Evolutionary conservation across 2,329 filamentous ascomycete genomes (phyloP).

Genomic region (Chalaropsis ovoidea): DNA sequence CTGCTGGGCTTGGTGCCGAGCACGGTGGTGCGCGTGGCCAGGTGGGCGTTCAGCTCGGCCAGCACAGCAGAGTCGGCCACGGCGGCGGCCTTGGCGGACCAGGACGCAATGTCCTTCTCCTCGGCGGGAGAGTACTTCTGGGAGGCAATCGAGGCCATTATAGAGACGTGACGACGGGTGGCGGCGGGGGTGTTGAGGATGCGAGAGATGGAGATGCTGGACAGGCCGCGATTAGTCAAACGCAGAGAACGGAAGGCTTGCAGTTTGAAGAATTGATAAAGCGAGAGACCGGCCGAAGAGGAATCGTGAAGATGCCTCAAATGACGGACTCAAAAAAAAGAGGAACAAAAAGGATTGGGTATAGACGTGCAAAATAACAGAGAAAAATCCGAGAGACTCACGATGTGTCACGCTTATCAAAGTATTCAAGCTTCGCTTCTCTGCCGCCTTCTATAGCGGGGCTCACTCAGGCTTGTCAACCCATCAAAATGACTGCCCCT

Average conservation of each 20-base stretch:
- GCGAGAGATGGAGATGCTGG: constrained; percentile 31
- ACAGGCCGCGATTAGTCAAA: constrained; percentile 32
- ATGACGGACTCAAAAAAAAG: constrained; percentile 14
- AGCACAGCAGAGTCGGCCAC: constrained; percentile 53
- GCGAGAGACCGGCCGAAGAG: constrained; percentile 36
- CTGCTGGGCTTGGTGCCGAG: constrained; percentile 82
- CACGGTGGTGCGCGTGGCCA: constrained; percentile 78
- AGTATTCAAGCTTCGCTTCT: constrained; percentile 16
- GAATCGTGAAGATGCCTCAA: constrained; percentile 33
- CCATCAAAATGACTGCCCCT: constrained; percentile 17
- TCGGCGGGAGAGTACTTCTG: constrained; percentile 67
- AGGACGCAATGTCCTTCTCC: constrained; percentile 79
- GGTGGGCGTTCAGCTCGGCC: constrained; percentile 71
- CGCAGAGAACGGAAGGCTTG: constrained; percentile 35
- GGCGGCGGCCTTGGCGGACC: constrained; percentile 51
- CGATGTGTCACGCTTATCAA: constrained; percentile 20
- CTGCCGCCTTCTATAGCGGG: constrained; percentile 15
- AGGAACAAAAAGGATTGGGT: neutral
- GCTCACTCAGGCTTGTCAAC: constrained; percentile 7
- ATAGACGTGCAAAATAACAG: neutral
- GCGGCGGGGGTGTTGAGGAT: constrained; percentile 32
- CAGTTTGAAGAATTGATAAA: constrained; percentile 34
- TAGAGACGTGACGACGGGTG: constrained; percentile 32
- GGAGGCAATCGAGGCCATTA: constrained; percentile 56
- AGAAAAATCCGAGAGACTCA: constrained; percentile 12